Conservation (phyloP, 2,329 filamentous ascomycete genomes). For the Beauveria caledonica region DNA sequence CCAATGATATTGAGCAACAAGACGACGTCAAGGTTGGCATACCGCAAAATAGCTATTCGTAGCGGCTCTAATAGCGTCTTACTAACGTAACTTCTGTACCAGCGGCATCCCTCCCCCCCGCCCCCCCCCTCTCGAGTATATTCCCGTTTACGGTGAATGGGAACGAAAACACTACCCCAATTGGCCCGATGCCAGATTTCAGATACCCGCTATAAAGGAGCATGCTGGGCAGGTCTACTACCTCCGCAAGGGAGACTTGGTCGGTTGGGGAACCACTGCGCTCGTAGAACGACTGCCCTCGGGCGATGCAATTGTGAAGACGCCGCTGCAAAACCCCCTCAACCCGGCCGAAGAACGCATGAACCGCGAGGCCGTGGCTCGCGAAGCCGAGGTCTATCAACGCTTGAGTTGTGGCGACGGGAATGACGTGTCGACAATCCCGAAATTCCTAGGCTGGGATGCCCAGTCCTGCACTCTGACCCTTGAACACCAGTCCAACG, state of each 20-base stretch:
- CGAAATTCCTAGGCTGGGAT: slow-evolving; percentile 18
- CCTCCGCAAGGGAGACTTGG: slow-evolving; percentile 16
- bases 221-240: slow-evolving; percentile 16
- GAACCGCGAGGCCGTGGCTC: slow-evolving; percentile 15
- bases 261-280: slow-evolving; percentile 15
- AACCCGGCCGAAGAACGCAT: background rate
- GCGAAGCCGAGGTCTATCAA: slow-evolving; percentile 20
- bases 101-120: background rate
- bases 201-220: slow-evolving; percentile 14
- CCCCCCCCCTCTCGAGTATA: slow-evolving; percentile 9
- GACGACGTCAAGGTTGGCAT: background rate
- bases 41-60: background rate
- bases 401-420: slow-evolving; percentile 14
- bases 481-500: slow-evolving; percentile 21
- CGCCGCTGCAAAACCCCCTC: slow-evolving; percentile 17
- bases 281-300: slow-evolving; percentile 17
- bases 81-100: background rate
- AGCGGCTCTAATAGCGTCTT: background rate
- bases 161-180: slow-evolving; percentile 15
- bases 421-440: slow-evolving; percentile 13
- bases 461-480: slow-evolving; percentile 18
- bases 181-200: slow-evolving; percentile 17
- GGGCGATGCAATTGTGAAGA: slow-evolving; percentile 17
- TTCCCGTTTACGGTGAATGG: slow-evolving; percentile 17
- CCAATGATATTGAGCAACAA: background rate